phyloP scores from a whole-genome alignment of 306 rosid species.

The Lithocarpus polystachyus region DNA sequence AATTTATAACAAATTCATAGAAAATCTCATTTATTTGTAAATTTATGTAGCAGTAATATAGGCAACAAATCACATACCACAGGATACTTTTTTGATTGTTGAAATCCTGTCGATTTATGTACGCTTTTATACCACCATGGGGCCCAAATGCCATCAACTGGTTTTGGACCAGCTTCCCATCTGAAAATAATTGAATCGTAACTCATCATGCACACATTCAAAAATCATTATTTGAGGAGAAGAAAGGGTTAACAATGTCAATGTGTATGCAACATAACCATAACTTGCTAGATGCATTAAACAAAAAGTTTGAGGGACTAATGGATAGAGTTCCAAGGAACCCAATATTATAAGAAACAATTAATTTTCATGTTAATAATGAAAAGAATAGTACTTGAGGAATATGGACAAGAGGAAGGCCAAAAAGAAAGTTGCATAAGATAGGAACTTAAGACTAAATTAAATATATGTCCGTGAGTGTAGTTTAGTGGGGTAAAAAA shows the following conservation, averaged over 20 bases:
- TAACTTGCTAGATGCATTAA: neutral
- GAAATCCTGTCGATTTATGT: constrained; percentile 60
- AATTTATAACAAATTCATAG: neutral
- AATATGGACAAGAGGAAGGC: constrained; percentile 5
- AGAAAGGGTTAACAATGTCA: neutral
- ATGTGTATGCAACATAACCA: neutral
- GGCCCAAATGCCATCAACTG: constrained; percentile 79
- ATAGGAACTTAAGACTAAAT: neutral
- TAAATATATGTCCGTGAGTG: neutral
- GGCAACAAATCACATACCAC: constrained; percentile 36
- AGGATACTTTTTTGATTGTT: constrained; percentile 53
- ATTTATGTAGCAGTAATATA: neutral
- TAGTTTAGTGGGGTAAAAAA: neutral
- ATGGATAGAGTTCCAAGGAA: neutral
- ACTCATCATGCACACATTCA: constrained; percentile 17
- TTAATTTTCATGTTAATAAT: neutral
- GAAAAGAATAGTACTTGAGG: neutral
- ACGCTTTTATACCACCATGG: constrained; percentile 79
- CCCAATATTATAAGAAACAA: neutral
- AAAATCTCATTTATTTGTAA: neutral
- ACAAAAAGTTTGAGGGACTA: neutral
- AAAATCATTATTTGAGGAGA: constrained; percentile 4
- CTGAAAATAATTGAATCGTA: constrained; percentile 40
- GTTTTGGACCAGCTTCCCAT: constrained; percentile 81
- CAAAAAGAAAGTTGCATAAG: constrained; percentile 5